Conservation (phyloP, 2,329 filamentous ascomycete species). For the Neonectria neomacrospora region DNA sequence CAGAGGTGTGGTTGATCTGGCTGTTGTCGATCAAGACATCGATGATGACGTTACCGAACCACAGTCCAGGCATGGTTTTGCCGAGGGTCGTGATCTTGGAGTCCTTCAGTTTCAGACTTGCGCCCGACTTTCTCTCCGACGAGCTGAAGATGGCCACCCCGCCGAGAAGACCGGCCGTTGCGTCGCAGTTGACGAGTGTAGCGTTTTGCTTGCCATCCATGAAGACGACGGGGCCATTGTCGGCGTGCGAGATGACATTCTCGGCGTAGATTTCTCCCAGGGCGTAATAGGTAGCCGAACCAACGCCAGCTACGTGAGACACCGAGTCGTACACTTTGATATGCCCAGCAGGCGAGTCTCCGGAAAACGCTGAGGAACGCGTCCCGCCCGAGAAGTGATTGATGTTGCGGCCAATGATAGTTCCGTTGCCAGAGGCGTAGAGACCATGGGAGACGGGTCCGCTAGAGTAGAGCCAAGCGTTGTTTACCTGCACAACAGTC, state of each 20-base stretch:
- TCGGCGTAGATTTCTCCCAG: conserved; percentile 24
- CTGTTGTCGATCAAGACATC: conserved; percentile 17
- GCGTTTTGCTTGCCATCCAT: conserved; percentile 21
- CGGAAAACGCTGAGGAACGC: conserved; percentile 20
- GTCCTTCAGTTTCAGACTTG: conserved; percentile 16
- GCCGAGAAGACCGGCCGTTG: conserved; percentile 21
- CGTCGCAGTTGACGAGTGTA: conserved; percentile 22
- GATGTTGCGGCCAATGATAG: conserved; percentile 23
- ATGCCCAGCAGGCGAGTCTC: conserved; percentile 16
- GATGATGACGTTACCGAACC: conserved; percentile 22
- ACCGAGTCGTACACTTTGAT: conserved; percentile 23
- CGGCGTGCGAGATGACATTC: conserved; percentile 21
- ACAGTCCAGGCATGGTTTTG: conserved; percentile 17
- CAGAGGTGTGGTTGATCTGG: conserved; percentile 22
- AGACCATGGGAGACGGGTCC: conserved; percentile 22
- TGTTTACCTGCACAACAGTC: conserved; percentile 16
- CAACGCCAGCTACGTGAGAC: conserved; percentile 17
- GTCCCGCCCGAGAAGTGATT: conserved; percentile 21
- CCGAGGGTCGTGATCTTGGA: conserved; percentile 22
- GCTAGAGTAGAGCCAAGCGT: conserved; percentile 20
- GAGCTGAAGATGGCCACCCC: conserved; percentile 25
- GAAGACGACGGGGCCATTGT: conserved; percentile 20
- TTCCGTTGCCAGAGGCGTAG: conserved; percentile 24
- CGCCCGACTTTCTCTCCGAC: conserved; percentile 3
- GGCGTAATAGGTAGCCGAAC: conserved; percentile 21